These are phyloP conservation scores for Kurtzmaniella quercitrusa DNA, from an alignment of 1,139 yeast species.

Conservation along the genomic window DNA sequence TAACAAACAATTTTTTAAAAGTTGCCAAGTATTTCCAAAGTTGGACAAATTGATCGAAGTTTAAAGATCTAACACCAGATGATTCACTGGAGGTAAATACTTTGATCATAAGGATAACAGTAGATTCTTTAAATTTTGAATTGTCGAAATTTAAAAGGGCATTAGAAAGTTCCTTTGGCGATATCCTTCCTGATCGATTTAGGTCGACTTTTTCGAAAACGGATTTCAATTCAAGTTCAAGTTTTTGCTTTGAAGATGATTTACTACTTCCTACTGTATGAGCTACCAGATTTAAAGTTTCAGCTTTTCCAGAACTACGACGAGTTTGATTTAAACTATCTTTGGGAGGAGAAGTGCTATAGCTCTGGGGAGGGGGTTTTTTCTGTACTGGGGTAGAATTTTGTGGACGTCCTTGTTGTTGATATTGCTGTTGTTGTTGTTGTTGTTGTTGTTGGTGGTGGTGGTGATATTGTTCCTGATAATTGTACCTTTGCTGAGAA, in stretches of 20 bases:
- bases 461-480: conserved; percentile 13
- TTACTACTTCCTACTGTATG: background rate
- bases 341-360: background rate
- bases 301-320: conserved; percentile 5
- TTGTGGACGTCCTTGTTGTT: conserved; percentile 8
- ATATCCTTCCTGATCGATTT: conserved; percentile 51
- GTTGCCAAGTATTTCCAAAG: conserved; percentile 72
- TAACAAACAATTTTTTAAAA: conserved; percentile 62
- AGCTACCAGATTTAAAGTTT: conserved; percentile 11
- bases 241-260: conserved; percentile 25
- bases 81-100: conserved; percentile 50
- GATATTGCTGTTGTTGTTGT: conserved; percentile 11
- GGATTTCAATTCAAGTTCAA: conserved; percentile 48
- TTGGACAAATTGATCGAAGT: conserved; percentile 66
- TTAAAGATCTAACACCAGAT: conserved; percentile 31
- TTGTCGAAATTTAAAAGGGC: conserved; percentile 66
- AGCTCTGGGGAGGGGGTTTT: conserved; percentile 3
- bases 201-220: conserved; percentile 56
- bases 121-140: conserved; percentile 59
- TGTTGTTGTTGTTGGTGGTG: conserved; percentile 11
- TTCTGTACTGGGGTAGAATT: background rate
- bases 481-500: conserved; percentile 11
- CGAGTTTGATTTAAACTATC: background rate
- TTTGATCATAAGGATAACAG: conserved; percentile 62
- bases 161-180: conserved; percentile 54